Evolutionary conservation across 164 flowering plant species (phyloP), one percentile per base, ranked within the genome.

Genomic region (Vitis labrusca): DNA sequence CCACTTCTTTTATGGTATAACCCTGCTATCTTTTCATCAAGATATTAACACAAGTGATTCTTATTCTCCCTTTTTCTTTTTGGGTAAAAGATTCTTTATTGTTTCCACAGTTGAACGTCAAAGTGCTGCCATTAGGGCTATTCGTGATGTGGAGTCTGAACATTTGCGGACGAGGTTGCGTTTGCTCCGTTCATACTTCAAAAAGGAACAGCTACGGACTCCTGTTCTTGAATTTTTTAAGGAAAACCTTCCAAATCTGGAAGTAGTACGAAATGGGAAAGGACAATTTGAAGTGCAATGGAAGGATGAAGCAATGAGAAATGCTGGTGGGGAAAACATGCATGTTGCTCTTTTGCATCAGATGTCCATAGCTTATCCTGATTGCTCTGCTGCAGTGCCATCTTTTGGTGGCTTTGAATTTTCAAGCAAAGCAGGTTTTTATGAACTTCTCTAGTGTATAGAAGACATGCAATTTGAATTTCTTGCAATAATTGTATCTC

Each of bases 91-190:
- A 37, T 6, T 37, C 44, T 16, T 5, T 47, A 15, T 32, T 72
- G 54, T 10, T 27, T 61, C 74, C 60, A 30, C 80, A 88, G 90
- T 82, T 77, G 89, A 91, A 63, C 82, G 85, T 47, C 85, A 86
- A 79, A 73, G 69, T 64, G 79, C 86, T 64, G 93, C 89, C 30
- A 75, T 81, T 52, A 85, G 82, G 77, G 89, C 94, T 10, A 81
- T 89, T 59, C 80, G 89, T 65, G 89, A 93, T 76, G 79, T 83
- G 55, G 95, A 89, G 77, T 77, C 76, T 66, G 90, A 86, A 51
- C 84, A 76, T 67, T 55, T 87, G 64, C 66, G 80, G 48, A 91
- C 88, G 50, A 82, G 77, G 70, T 50, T 93, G 73, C 87, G 82
- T 17, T 79, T 93, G 71, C 83, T 91, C 16, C 85, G 88, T 19